Evolutionary conservation across 305 asterid genomes (phyloP).

Genomic region (Fraxinus baroniana): DNA sequence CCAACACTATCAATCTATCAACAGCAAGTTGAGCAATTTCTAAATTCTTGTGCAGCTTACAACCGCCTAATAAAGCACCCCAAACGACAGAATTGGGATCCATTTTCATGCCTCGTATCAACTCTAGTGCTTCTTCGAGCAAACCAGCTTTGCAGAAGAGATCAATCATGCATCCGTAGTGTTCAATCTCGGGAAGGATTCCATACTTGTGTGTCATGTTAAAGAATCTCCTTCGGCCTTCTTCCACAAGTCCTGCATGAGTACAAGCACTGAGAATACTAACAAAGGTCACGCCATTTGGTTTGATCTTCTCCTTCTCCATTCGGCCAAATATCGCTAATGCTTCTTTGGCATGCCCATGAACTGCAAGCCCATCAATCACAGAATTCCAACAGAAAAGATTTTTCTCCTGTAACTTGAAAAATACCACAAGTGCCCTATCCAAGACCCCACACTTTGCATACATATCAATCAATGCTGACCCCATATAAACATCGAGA

Average conservation of each 20-base stretch:
- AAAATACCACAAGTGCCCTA: conserved; percentile 61
- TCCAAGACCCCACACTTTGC: conserved; percentile 72
- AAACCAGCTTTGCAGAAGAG: conserved; percentile 62
- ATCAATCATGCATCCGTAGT: conserved; percentile 67
- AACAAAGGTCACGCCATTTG: conserved; percentile 62
- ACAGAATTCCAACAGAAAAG: conserved; percentile 71
- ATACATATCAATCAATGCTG: conserved; percentile 73
- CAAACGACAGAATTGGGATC: conserved; percentile 67
- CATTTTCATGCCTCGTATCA: conserved; percentile 57
- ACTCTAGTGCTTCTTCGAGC: conserved; percentile 59
- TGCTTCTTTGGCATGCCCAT: conserved; percentile 62
- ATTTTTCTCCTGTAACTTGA: conserved; percentile 59
- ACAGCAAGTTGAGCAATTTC: conserved; percentile 62
- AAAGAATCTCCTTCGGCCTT: conserved; percentile 46
- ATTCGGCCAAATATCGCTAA: conserved; percentile 47
- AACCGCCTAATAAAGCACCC: conserved; percentile 73
- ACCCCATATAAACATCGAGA: conserved; percentile 61
- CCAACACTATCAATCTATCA: conserved; percentile 44
- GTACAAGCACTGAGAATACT: conserved; percentile 69
- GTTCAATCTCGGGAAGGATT: conserved; percentile 57
- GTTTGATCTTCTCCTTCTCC: conserved; percentile 55
- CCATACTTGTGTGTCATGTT: conserved; percentile 47
- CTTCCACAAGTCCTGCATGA: conserved; percentile 67
- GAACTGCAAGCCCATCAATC: conserved; percentile 73
- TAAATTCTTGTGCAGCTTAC: conserved; percentile 64